These are phyloP conservation scores for Phtheirospermum japonicum DNA, from an alignment of 257 asterid species.

Conservation along the genomic window DNA sequence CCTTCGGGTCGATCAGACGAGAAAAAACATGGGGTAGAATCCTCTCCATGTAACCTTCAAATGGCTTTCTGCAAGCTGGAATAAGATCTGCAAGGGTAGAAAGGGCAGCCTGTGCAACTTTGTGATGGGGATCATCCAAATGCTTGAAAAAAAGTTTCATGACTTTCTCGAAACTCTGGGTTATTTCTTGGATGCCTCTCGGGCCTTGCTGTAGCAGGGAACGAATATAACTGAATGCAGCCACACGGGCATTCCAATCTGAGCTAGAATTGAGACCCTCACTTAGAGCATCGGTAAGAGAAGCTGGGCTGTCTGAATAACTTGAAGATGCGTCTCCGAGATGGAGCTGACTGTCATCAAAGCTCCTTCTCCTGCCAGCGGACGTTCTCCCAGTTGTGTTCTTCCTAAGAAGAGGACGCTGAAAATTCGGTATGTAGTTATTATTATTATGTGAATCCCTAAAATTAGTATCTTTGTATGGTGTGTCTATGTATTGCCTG, in stretches of 20 bases:
- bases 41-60: slow-evolving; percentile 97
- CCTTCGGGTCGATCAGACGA: slow-evolving; percentile 96
- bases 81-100: slow-evolving; percentile 95
- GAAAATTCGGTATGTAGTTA: slow-evolving; percentile 80
- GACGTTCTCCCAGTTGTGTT: slow-evolving; percentile 83
- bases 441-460: slow-evolving; percentile 63
- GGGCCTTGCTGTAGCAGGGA: slow-evolving; percentile 89
- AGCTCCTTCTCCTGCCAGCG: slow-evolving; percentile 88
- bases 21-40: slow-evolving; percentile 96
- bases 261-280: slow-evolving; percentile 94
- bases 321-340: slow-evolving; percentile 73
- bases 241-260: slow-evolving; percentile 96
- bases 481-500: slow-evolving; percentile 63
- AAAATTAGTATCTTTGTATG: slow-evolving; percentile 63
- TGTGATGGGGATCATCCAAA: slow-evolving; percentile 99
- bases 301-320: slow-evolving; percentile 81
- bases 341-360: slow-evolving; percentile 85
- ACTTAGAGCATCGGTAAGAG: slow-evolving; percentile 84
- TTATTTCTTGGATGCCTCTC: slow-evolving; percentile 89
- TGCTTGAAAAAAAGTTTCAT: slow-evolving; percentile 98
- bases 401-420: slow-evolving; percentile 89
- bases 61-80: slow-evolving; percentile 92
- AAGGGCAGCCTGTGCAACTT: slow-evolving; percentile 99
- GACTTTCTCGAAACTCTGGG: slow-evolving; percentile 95
- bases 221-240: slow-evolving; percentile 78